Base-by-base conservation (phyloP, 257 asterid species). In the Penstemon davidsonii region DNA sequence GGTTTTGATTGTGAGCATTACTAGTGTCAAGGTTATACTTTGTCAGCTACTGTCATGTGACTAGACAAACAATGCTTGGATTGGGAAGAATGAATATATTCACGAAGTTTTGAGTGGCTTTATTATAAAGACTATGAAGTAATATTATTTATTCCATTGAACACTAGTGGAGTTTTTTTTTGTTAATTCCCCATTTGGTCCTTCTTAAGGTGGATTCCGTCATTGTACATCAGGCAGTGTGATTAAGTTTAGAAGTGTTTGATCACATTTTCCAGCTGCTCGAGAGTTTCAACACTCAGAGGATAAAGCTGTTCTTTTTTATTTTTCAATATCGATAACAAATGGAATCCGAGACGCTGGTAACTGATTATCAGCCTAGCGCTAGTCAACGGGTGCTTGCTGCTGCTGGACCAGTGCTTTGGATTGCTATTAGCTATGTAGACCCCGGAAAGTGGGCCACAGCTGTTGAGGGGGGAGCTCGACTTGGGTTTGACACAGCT, bases 381-480 rank as follows among this genome's bases (percentile, higher is more conserved):
- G 69, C 73, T 62, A 72, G 78, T 69, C 76, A 81, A 43, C 84
- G 91, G 71, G 71, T 86, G 55, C 85, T 94, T 81, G 79, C 93
- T 77, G 91, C 97, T 72, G 82, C 78, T 65, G 90, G 81, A 19
- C 99, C 98, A 4, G 85, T 87, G 62, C 86, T 94, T 66, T 88
- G 89, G 78, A 71, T 94, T 73, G 88, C 96, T 69, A 72, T 89
- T 57, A 81, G 96, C 83, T 91, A 94, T 81, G 82, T 94, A 46
- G 99, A 88, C 75, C 99, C 99, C 69, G 99, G 99, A 70, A 94
- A 94, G 80, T 94, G 96, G 97, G 95, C 96, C 41, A 88, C 89
- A 64, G 78, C 88, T 66, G 82, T 91, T 54, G 99, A 94, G 76
- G 96, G 96, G 12, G 99, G 99, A 43, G 88, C 96, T 49, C 95